These are phyloP conservation scores for Nicotiana sylvestris DNA, from an alignment of 257 asterid genomes.

Conservation along the genomic window DNA sequence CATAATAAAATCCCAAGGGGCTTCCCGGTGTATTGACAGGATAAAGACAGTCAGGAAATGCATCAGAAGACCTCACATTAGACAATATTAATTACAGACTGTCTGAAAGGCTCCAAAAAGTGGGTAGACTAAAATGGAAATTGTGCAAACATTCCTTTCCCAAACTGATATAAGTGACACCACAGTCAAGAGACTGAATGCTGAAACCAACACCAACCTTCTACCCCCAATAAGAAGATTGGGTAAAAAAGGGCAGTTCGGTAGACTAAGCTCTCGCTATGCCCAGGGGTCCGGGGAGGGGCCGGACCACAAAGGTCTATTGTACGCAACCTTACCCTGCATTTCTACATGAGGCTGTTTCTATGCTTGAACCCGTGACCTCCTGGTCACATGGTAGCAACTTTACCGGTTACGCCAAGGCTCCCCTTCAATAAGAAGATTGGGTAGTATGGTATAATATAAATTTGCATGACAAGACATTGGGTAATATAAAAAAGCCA, in stretches of 20 bases:
- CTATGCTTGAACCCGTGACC: too few relatives aligned
- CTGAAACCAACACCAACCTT: not conserved
- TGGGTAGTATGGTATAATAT: not conserved
- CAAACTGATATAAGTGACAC: not conserved
- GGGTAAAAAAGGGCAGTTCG: too few relatives aligned
- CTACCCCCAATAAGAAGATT: not conserved
- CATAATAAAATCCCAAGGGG: not conserved
- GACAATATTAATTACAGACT: not conserved
- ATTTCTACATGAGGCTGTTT: too few relatives aligned
- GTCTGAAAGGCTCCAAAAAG: not conserved
- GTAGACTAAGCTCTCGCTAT: too few relatives aligned
- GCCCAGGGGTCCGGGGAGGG: too few relatives aligned
- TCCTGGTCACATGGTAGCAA: too few relatives aligned
- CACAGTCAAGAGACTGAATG: not conserved
- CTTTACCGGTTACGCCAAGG: too few relatives aligned
- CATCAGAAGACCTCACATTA: not conserved
- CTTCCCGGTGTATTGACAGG: not conserved
- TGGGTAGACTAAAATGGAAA: not conserved
- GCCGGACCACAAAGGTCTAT: too few relatives aligned
- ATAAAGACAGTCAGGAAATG: not conserved
- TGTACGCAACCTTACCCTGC: too few relatives aligned
- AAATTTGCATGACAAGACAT: not conserved
- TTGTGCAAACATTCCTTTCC: not conserved
- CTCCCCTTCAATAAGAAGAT: not conserved
- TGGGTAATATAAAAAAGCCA: not conserved